These are phyloP conservation scores for Hygrocybe coccinea DNA, from an alignment of 768 basidiomycete genomes.

Conservation along the genomic window DNA sequence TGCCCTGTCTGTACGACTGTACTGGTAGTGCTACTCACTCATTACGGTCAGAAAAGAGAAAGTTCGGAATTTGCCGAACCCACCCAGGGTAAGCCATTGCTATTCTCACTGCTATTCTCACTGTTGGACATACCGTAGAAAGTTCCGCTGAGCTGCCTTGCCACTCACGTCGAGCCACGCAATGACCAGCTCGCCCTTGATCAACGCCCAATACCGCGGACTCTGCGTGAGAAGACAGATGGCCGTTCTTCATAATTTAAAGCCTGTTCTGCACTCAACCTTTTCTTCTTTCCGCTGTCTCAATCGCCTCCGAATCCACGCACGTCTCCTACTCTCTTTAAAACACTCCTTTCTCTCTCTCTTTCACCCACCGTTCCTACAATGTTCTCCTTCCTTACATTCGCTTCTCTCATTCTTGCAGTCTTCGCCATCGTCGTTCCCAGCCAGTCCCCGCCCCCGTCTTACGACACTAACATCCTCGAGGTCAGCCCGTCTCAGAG, in stretches of 20 bases:
- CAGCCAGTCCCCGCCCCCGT: constrained; percentile 18
- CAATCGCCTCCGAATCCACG: neutral
- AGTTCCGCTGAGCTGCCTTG: no score
- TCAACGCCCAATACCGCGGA: neutral
- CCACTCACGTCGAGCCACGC: no score
- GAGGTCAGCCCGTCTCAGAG: constrained; percentile 15
- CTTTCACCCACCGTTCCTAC: constrained; percentile 19
- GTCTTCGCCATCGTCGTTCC: constrained; percentile 37
- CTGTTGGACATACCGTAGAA: no score
- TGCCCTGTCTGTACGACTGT: no score
- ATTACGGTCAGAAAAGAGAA: neutral
- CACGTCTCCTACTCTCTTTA: neutral
- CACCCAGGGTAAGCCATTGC: no score
- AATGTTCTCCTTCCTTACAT: constrained; percentile 40
- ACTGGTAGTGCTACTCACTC: neutral
- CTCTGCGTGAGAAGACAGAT: no score
- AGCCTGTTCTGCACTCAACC: neutral
- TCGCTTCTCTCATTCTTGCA: constrained; percentile 38
- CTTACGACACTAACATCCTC: constrained; percentile 4
- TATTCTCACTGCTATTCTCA: no score
- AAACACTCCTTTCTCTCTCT: constrained; percentile 24
- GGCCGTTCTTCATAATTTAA: no score
- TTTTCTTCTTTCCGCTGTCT: constrained; percentile 6
- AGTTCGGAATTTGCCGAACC: no score
- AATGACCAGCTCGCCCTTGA: neutral